phyloP scores from a whole-genome alignment of 2,329 filamentous ascomycete genomes.

The Hymenotorrendiella dingleyae region DNA sequence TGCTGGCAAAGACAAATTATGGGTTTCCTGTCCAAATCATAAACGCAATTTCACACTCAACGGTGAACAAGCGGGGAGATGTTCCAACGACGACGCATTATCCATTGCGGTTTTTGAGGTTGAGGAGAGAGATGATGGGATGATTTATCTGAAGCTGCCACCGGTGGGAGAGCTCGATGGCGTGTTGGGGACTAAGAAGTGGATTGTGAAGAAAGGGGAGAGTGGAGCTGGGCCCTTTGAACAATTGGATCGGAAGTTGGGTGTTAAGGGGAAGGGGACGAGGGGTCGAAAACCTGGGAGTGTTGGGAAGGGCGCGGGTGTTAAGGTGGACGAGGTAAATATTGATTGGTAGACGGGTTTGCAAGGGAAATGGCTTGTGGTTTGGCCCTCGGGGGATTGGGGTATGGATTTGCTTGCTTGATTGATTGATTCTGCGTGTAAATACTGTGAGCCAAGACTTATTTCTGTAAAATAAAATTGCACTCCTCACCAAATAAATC shows the following conservation, averaged over 20 bases:
- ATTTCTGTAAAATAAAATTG: too few species aligned
- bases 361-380: too few species aligned
- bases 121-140: slow-evolving; percentile 69
- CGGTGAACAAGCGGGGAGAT: slow-evolving; percentile 59
- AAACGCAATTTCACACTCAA: slow-evolving; percentile 82
- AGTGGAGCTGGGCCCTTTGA: slow-evolving; percentile 32
- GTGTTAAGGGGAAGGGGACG: slow-evolving; percentile 22
- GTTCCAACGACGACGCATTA: slow-evolving; percentile 66
- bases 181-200: slow-evolving; percentile 70
- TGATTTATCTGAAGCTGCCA: slow-evolving; percentile 75
- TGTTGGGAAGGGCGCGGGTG: slow-evolving; percentile 15
- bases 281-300: slow-evolving; percentile 23
- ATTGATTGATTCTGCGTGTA: too few species aligned
- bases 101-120: slow-evolving; percentile 78
- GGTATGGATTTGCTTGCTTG: too few species aligned
- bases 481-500: too few species aligned
- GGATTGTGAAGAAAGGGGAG: slow-evolving; percentile 72
- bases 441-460: too few species aligned
- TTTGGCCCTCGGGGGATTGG: too few species aligned
- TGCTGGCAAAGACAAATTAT: slow-evolving; percentile 57
- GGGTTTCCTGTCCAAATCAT: slow-evolving; percentile 82
- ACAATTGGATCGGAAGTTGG: slow-evolving; percentile 28
- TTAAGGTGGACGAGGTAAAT: slow-evolving; percentile 11
- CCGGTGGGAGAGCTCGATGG: slow-evolving; percentile 75
- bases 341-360: slow-evolving; percentile 31